phyloP scores from a whole-genome alignment of 1,139 yeast species.

The Yamadazyma epiphylla region DNA sequence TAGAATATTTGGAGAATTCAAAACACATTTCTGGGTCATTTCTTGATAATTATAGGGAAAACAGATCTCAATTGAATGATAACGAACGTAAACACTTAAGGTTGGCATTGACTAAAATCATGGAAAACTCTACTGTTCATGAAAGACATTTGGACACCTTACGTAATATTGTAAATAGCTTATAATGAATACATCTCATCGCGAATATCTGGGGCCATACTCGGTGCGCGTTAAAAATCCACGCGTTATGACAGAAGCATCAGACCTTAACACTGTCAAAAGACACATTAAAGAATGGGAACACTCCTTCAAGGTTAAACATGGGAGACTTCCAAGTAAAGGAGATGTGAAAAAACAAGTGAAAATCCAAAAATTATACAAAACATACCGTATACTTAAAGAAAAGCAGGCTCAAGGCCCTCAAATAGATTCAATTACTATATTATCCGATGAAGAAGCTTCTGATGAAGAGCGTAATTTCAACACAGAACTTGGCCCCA shows the following conservation, averaged over 20 bases:
- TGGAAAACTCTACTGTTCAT: no score
- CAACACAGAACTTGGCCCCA: conserved; percentile 57
- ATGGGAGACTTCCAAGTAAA: conserved; percentile 50
- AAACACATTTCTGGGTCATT: conserved; percentile 22
- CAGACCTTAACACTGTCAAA: conserved; percentile 4
- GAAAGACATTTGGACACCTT: no score
- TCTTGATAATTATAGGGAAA: conserved; percentile 14
- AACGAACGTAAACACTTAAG: conserved; percentile 6
- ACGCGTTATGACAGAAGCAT: not conserved
- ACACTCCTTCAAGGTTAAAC: conserved; percentile 34
- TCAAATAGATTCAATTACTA: conserved; percentile 6
- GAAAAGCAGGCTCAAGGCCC: conserved; percentile 3
- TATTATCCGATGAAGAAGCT: conserved; percentile 7
- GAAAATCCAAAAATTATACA: conserved; percentile 42
- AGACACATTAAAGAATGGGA: conserved; percentile 64
- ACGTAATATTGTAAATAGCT: no score
- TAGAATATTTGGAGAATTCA: conserved; percentile 26
- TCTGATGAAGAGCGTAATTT: conserved; percentile 4
- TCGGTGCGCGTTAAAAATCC: no score
- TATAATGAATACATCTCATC: no score
- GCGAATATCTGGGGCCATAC: no score
- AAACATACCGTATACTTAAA: conserved; percentile 28
- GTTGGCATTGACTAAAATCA: conserved; percentile 5
- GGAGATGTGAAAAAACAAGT: conserved; percentile 49
- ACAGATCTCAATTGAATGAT: conserved; percentile 2